These are phyloP conservation scores for Scopulariopsis brevicaulis DNA, from an alignment of 2,329 filamentous ascomycete genomes.

Conservation along the genomic window DNA sequence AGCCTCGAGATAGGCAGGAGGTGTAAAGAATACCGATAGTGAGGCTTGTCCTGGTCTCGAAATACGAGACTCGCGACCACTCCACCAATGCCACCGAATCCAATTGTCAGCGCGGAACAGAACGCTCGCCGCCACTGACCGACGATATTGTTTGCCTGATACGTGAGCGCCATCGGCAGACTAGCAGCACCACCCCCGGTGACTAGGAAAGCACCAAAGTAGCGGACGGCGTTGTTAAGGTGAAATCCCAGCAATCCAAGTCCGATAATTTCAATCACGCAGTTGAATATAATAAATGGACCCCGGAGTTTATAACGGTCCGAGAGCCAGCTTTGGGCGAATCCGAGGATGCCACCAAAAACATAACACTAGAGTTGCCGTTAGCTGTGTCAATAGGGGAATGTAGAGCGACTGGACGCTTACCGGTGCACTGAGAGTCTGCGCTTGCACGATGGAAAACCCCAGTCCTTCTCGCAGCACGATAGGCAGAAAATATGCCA, in stretches of 20 bases:
- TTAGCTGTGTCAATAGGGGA: no score
- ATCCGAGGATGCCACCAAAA: constrained; percentile 54
- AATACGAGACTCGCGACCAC: constrained; percentile 69
- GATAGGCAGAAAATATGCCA: constrained; percentile 71
- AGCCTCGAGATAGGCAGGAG: no score
- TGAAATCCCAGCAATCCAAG: constrained; percentile 64
- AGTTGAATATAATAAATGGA: constrained; percentile 55
- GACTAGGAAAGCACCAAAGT: constrained; percentile 64
- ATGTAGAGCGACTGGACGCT: no score
- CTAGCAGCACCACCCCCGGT: constrained; percentile 70
- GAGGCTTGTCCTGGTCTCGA: no score
- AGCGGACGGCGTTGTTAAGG: constrained; percentile 42
- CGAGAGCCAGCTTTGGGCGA: constrained; percentile 45
- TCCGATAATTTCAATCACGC: constrained; percentile 54
- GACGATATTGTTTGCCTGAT: constrained; percentile 80
- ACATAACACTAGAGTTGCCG: constrained; percentile 27
- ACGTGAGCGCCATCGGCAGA: constrained; percentile 62
- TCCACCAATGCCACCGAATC: constrained; percentile 66
- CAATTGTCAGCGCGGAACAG: constrained; percentile 63
- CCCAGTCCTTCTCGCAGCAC: constrained; percentile 56
- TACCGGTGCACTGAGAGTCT: constrained; percentile 62
- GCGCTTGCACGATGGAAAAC: constrained; percentile 50
- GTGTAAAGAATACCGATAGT: no score
- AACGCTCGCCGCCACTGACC: constrained; percentile 84
- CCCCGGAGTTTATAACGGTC: constrained; percentile 58